phyloP scores from a whole-genome alignment of 2,329 filamentous ascomycete species.

The Trichoderma hamatum region DNA sequence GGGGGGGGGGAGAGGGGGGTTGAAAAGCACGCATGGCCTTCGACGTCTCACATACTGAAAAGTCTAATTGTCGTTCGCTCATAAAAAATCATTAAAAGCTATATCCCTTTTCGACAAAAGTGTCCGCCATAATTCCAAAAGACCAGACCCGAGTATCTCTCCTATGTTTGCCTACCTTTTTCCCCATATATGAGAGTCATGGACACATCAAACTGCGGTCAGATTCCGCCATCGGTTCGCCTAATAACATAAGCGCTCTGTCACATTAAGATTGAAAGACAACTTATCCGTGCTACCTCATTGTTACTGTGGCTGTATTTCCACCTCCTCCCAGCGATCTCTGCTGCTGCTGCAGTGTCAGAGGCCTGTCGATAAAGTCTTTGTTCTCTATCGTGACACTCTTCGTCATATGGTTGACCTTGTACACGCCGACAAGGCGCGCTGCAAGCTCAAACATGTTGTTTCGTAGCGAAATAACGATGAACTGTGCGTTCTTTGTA shows the following conservation, averaged over 20 bases:
- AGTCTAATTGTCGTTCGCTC: background rate
- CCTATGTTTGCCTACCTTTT: slow-evolving; percentile 3
- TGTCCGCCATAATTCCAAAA: slow-evolving; percentile 1
- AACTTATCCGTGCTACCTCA: slow-evolving; percentile 36
- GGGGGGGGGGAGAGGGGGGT: background rate
- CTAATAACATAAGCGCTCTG: background rate
- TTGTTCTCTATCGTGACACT: slow-evolving; percentile 86
- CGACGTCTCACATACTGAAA: background rate
- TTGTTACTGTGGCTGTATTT: slow-evolving; percentile 42
- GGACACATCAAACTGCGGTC: slow-evolving; percentile 18
- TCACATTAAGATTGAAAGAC: background rate
- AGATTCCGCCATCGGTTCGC: slow-evolving; percentile 1
- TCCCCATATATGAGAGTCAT: slow-evolving; percentile 9
- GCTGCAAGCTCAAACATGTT: slow-evolving; percentile 99
- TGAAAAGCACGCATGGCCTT: background rate
- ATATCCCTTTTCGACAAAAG: background rate
- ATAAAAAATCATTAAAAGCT: slow-evolving; percentile 16
- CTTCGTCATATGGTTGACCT: slow-evolving; percentile 99
- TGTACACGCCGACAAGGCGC: slow-evolving; percentile 94
- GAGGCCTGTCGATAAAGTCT: slow-evolving; percentile 65
- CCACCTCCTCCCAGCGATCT: slow-evolving; percentile 29
- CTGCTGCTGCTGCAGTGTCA: slow-evolving; percentile 39
- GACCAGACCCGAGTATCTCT: background rate
- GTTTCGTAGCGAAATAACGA: slow-evolving; percentile 95
- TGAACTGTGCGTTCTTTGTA: slow-evolving; percentile 98